Evolutionary conservation across 2,329 filamentous ascomycete genomes (phyloP).

Genomic region (Calcarisporium arbuscula): DNA sequence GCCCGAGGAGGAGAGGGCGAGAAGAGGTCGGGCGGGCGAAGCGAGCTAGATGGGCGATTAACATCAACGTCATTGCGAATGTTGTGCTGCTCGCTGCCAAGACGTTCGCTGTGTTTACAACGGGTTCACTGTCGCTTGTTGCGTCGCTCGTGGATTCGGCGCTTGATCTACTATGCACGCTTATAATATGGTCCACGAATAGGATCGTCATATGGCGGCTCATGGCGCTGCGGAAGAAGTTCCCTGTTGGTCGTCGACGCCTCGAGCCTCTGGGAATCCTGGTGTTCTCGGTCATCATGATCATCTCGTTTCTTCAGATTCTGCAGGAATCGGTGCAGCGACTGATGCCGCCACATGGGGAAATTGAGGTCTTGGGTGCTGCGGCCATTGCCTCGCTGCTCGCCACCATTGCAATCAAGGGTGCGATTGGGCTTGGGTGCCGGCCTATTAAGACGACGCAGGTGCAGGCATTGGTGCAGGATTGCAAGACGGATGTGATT

Average conservation of each 20-base stretch:
- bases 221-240: slow-evolving; percentile 49
- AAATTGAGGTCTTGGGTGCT: slow-evolving; percentile 25
- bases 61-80: slow-evolving; percentile 74
- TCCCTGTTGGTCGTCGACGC: slow-evolving; percentile 63
- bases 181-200: slow-evolving; percentile 74
- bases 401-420: slow-evolving; percentile 71
- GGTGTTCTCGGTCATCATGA: slow-evolving; percentile 77
- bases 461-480: slow-evolving; percentile 60
- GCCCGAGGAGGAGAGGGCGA: slow-evolving; percentile 23
- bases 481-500: slow-evolving; percentile 61
- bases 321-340: slow-evolving; percentile 60
- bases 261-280: slow-evolving; percentile 72
- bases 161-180: slow-evolving; percentile 69
- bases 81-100: slow-evolving; percentile 66
- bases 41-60: slow-evolving; percentile 57
- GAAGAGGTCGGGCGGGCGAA: slow-evolving; percentile 16
- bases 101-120: slow-evolving; percentile 68
- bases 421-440: slow-evolving; percentile 77
- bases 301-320: slow-evolving; percentile 74
- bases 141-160: slow-evolving; percentile 72
- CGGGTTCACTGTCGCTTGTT: slow-evolving; percentile 69
- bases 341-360: slow-evolving; percentile 51
- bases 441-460: slow-evolving; percentile 74
- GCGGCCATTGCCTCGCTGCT: slow-evolving; percentile 46
- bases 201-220: slow-evolving; percentile 58